Base-by-base conservation (phyloP, 345 rosid genomes). In the Eucalyptus victrix region DNA sequence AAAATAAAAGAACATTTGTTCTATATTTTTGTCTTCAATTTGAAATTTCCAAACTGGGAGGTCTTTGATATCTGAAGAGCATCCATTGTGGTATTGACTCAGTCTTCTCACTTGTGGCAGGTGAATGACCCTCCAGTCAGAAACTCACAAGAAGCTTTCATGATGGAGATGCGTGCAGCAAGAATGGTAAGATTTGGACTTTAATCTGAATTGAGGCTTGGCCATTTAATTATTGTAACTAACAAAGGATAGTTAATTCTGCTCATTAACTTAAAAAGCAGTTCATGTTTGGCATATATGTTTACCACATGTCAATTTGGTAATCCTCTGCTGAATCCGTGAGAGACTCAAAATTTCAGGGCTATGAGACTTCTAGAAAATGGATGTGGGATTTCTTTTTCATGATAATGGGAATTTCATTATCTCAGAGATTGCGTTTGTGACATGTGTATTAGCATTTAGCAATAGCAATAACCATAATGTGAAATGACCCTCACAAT, bases 81-180 rank as follows among this genome's bases (percentile, higher is more conserved):
- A 65, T 65, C 72, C 18, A n/a, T 65, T 32, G 1, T 30, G 37
- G 32, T 65, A 65, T 65, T n/a, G 19, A 65, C 37, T 34, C 81
- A 34, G 12, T 34, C 40, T 72, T 72, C 26, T 72, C 81, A 34
- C 85, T 21, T 30, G 30, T 15, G 4, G 24, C 89, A 97, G 99
- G 97, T 97, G 87, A 94, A 90, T 92, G 98, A 97, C 88, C 95
- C 92, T 5, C 96, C 94, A 4, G 98, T 97, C 83, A 93, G 97
- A 91, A 97, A 96, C 91, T 93, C 97, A 5, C 99, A 97, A 88
- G 97, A 97, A 93, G 94, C 97, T 51, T 94, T 94, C 92, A 96
- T 95, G 99, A 96, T 97, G 99, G 99, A 97, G 92, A 95, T 94
- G 98, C 98, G 98, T 86, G 99, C 99, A n/a, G 93, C 98, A 21